These are phyloP conservation scores for Fragaria ananassa DNA, from an alignment of 306 rosid species.

Conservation along the genomic window DNA sequence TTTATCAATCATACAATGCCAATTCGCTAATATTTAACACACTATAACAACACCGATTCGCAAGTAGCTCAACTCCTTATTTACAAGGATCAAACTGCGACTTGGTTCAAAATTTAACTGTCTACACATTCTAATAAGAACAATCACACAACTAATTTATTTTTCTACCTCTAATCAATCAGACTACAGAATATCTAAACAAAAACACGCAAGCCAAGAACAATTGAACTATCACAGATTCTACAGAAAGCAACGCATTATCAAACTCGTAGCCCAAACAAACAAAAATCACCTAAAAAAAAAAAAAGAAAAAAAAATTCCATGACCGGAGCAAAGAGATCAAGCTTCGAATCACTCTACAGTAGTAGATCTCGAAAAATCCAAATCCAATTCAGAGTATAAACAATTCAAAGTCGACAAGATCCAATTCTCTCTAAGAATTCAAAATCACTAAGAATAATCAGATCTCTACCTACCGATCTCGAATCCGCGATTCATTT, in stretches of 20 bases:
- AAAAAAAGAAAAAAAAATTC: no score
- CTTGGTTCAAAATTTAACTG: no score
- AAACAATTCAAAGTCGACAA: background rate
- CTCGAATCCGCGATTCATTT: background rate
- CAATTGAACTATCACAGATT: background rate
- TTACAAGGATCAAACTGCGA: no score
- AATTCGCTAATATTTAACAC: background rate
- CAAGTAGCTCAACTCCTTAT: no score
- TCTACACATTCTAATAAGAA: no score
- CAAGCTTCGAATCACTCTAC: no score
- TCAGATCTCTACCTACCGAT: background rate
- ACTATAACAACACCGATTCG: no score
- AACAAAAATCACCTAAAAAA: background rate
- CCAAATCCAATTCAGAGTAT: background rate
- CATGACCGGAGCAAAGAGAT: no score
- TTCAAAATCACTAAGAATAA: background rate
- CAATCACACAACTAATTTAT: no score
- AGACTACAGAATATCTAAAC: no score
- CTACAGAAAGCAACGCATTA: background rate
- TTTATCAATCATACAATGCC: slow-evolving; percentile 8
- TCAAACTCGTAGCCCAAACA: background rate
- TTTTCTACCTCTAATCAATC: no score
- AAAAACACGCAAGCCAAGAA: background rate
- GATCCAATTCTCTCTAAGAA: background rate
- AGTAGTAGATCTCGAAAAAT: slow-evolving; percentile 1